Base-by-base conservation (phyloP, 345 rosid genomes). In the Pistacia integerrima region DNA sequence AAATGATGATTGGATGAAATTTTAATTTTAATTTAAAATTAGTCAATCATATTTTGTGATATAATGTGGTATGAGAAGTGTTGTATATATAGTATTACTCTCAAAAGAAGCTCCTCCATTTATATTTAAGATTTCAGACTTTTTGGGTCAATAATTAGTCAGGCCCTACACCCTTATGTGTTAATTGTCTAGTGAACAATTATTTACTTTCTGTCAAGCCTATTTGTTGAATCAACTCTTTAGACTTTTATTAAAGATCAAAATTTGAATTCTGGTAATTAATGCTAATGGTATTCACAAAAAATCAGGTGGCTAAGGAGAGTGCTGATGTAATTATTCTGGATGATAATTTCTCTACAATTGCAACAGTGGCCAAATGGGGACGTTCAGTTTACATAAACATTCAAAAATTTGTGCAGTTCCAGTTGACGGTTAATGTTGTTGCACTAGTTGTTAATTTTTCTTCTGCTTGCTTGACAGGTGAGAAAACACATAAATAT, bases 281-380 rank as follows among this genome's bases (percentile, higher is more conserved):
- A 57, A 20, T 71, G 44, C 18, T 20, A 30, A 62, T 55, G 30
- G 79, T 52, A 56, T 80, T 70, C 52, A 41, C 25, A 20, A 69
- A 73, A 81, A 75, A 80, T 61, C 83, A 94, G 98, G 98, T 94
- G 74, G 98, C 98, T 0, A 94, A 94, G 85, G 98, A 94, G 91
- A 94, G 98, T 66, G 98, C 98, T 1, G 98, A 94, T 87, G 97
- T 94, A 54, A 82, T 94, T 70, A 94, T 94, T 74, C 90, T 93
- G 70, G 98, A 94, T 58, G 98, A 94, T 80, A 94, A 94, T 64
- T 94, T 94, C 87, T 91, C 97, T 62, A 93, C 98, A 3, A 94
- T 94, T 36, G 98, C 86, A 74, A 94, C 98, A 35, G 98, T 94
- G 17, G 97, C 97, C 75, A 93, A 85, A 88, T 94, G 97, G 97